Evolutionary conservation across 169 alveolate species (phyloP).

Genomic region (Perkinsus marinus): DNA sequence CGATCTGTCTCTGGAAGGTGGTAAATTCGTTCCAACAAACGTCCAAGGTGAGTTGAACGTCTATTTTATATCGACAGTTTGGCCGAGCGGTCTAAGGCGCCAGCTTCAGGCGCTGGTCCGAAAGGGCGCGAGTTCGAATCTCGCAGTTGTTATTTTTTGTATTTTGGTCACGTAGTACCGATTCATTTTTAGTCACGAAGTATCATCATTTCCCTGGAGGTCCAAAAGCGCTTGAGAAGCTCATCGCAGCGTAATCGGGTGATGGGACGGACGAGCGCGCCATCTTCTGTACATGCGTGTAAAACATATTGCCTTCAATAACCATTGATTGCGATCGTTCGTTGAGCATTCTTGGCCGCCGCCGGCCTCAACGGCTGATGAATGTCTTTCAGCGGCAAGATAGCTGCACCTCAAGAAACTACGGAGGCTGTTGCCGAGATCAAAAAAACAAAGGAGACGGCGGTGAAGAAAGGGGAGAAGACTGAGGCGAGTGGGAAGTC

Average conservation of each 20-base stretch:
- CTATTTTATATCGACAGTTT: not conserved
- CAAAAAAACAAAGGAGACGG: not conserved
- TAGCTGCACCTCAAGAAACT: not conserved
- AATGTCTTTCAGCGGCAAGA: not conserved
- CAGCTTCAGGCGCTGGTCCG: not conserved
- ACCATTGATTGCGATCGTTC: too few species aligned
- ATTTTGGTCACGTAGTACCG: not conserved
- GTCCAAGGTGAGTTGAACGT: not conserved
- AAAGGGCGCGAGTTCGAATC: not conserved
- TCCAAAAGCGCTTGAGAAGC: not conserved
- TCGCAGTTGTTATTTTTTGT: not conserved
- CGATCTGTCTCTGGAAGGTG: not conserved
- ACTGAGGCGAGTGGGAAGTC: not conserved
- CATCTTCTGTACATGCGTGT: not conserved
- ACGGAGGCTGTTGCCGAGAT: not conserved
- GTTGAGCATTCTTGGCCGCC: too few species aligned
- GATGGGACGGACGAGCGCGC: not conserved
- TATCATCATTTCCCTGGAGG: not conserved
- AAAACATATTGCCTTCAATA: too few species aligned
- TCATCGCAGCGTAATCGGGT: not conserved
- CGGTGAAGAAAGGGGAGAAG: not conserved
- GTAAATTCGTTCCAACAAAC: not conserved
- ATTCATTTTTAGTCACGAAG: not conserved
- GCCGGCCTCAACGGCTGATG: not conserved
- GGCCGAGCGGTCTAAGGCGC: not conserved